Percentiles rank a stretch among this genome's conserved stretches.
phyloP scores from a whole-genome alignment of 305 asterid species.

The Rubia peregrina region DNA sequence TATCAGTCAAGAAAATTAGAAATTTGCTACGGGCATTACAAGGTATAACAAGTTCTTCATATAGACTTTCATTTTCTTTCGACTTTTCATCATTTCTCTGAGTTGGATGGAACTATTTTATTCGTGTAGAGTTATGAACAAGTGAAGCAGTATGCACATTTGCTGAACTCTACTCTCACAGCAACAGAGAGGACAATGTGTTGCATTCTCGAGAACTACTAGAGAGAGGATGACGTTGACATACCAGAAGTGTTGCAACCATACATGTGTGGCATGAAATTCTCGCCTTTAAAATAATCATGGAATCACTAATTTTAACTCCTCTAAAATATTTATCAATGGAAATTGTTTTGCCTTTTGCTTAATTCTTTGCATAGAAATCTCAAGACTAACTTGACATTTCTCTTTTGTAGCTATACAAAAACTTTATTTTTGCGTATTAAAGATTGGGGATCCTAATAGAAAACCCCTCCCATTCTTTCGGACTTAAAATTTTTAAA shows the following conservation, averaged over 20 bases:
- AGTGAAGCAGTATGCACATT: conserved; percentile 1
- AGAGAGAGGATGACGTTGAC: conserved; percentile 40
- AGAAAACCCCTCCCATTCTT: too few species aligned
- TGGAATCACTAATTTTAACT: too few species aligned
- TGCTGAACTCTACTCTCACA: conserved; percentile 11
- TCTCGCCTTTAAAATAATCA: conserved; percentile 2
- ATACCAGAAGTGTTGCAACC: conserved; percentile 62
- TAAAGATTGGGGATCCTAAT: too few species aligned
- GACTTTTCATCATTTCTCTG: neutral
- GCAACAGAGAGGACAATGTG: conserved; percentile 8
- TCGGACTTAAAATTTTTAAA: too few species aligned
- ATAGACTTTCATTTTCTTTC: neutral
- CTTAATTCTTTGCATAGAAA: too few species aligned
- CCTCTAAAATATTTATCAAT: too few species aligned
- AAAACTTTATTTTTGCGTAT: too few species aligned
- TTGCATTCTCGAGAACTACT: conserved; percentile 31
- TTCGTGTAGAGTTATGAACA: neutral
- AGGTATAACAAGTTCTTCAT: conserved; percentile 30
- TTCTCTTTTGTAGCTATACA: too few species aligned
- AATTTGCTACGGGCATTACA: conserved; percentile 80
- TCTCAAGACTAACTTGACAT: too few species aligned
- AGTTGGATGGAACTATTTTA: neutral
- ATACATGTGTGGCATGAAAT: conserved; percentile 61
- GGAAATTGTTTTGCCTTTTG: too few species aligned
- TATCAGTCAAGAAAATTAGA: conserved; percentile 47